phyloP scores from a whole-genome alignment of 202 grass and related monocot species.

The Carex arenaria region DNA sequence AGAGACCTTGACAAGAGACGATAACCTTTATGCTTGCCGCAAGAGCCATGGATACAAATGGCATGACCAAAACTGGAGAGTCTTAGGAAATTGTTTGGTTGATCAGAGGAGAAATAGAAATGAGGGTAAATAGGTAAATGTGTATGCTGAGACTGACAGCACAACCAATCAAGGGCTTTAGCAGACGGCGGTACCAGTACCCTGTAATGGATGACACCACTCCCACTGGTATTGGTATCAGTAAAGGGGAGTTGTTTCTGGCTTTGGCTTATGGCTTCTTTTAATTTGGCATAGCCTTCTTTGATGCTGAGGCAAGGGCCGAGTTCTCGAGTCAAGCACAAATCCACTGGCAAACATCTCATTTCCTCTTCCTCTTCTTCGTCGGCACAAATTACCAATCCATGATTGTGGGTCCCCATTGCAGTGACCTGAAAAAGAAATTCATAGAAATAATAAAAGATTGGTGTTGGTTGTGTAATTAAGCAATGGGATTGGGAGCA shows the following conservation, averaged over 20 bases:
- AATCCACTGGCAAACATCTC: conserved; percentile 41
- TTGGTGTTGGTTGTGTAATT: too few species aligned
- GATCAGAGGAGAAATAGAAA: conserved; percentile 58
- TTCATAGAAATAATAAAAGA: too few species aligned
- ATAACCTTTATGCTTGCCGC: conserved; percentile 30
- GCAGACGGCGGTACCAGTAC: conserved; percentile 66
- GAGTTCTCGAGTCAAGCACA: conserved; percentile 46
- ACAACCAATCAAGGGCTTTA: conserved; percentile 69
- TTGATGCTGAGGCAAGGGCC: conserved; percentile 52
- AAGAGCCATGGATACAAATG: conserved; percentile 60
- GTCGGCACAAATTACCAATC: conserved; percentile 62
- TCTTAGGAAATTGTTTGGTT: conserved; percentile 25
- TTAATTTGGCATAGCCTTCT: conserved; percentile 52
- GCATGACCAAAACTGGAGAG: conserved; percentile 58
- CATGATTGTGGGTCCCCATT: background rate
- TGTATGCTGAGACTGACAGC: conserved; percentile 51
- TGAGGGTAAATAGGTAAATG: conserved; percentile 65
- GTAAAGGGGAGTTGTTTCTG: background rate
- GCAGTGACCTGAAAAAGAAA: too few species aligned
- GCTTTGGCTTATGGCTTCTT: conserved; percentile 24
- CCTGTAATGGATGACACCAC: conserved; percentile 68
- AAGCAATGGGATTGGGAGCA: too few species aligned
- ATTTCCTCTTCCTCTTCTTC: conserved; percentile 29
- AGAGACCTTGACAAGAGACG: conserved; percentile 60
- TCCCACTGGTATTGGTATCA: background rate